Conservation (phyloP, 2,329 filamentous ascomycete genomes). For the Colletotrichum liaoningense region DNA sequence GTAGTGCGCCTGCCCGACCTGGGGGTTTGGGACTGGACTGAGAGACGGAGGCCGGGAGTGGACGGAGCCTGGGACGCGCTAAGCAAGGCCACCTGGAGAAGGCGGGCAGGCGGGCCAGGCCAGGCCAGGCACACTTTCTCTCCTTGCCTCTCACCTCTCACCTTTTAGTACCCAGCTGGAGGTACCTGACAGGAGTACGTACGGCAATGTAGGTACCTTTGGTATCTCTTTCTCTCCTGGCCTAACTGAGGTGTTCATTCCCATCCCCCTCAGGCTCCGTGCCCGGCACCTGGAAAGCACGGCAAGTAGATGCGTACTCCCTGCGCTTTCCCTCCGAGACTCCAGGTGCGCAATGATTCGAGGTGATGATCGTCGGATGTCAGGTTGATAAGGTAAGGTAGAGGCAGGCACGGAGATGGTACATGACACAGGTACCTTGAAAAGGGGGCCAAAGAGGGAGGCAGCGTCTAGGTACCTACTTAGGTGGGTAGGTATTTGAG, state of each 20-base stretch:
- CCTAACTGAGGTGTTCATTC: neutral
- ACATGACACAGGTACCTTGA: neutral
- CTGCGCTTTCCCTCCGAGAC: neutral
- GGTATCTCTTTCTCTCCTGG: no score
- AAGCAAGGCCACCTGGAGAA: neutral
- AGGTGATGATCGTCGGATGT: neutral
- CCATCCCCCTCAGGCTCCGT: neutral
- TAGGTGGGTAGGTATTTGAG: neutral
- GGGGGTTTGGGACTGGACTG: neutral
- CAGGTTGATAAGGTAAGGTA: neutral
- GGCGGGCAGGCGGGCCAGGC: neutral
- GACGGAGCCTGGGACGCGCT: constrained; percentile 7
- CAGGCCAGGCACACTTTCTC: neutral
- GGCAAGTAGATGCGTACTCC: neutral
- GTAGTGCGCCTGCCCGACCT: neutral
- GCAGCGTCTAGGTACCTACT: neutral
- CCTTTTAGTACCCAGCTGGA: no score
- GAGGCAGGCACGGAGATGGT: neutral
- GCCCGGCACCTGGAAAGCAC: neutral
- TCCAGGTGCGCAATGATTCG: neutral
- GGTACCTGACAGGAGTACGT: neutral
- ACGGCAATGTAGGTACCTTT: no score
- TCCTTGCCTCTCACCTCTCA: neutral
- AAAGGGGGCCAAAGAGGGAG: neutral
- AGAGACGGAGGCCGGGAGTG: constrained; percentile 18